Conservation (phyloP, 228 moss, liverwort and hornwort genomes). For the Sphagnum fallax region DNA sequence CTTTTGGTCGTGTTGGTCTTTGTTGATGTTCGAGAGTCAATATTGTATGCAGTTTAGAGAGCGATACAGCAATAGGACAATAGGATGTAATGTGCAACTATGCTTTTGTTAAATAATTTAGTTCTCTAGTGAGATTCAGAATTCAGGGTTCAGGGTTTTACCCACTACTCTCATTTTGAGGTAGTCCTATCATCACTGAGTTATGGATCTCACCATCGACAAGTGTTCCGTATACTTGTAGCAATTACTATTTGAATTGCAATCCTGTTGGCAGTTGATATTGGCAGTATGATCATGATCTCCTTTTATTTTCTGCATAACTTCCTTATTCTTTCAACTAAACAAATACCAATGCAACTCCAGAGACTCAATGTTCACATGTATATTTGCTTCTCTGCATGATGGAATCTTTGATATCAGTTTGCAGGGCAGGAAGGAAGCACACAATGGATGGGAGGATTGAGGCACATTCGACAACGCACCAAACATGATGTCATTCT, state of each 20-base stretch:
- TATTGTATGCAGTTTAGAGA: too few relatives aligned
- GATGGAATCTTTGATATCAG: background rate
- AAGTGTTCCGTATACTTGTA: too few relatives aligned
- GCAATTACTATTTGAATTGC: background rate
- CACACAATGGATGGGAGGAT: conserved; percentile 19
- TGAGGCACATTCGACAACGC: conserved; percentile 41
- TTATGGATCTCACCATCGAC: too few relatives aligned
- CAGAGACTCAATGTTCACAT: background rate
- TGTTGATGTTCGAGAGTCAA: too few relatives aligned
- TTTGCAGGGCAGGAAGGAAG: background rate
- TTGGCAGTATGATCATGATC: background rate
- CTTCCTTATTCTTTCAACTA: background rate
- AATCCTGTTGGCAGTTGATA: background rate
- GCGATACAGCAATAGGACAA: too few relatives aligned
- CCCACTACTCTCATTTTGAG: too few relatives aligned
- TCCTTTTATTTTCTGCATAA: background rate
- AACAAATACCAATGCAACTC: background rate
- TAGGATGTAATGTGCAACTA: too few relatives aligned
- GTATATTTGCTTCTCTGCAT: background rate
- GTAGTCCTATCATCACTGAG: too few relatives aligned
- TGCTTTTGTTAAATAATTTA: too few relatives aligned
- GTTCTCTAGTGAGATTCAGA: too few relatives aligned
- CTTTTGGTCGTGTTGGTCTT: too few relatives aligned
- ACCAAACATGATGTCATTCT: conserved; percentile 65
- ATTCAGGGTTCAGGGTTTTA: too few relatives aligned